Base-by-base conservation (phyloP, 1,284 basidiomycete genomes). In the Trichosporon ovoides region DNA sequence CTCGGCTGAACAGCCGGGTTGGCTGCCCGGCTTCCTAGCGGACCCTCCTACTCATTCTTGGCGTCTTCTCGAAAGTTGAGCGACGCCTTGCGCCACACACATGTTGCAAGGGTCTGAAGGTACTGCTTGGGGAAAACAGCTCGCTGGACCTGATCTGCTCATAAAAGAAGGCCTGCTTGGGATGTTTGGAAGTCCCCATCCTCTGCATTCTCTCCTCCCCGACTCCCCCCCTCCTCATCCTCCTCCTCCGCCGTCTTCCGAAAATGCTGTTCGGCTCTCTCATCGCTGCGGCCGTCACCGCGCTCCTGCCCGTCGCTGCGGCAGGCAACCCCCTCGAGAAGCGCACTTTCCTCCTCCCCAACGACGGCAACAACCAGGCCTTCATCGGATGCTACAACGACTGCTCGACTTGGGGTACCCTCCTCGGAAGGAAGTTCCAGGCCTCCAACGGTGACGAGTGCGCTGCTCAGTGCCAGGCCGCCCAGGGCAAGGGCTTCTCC, bases 311-410 rank as follows among this genome's bases (percentile, higher is more conserved):
- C 24, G 22, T 24, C 14, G n/a, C 43, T 3, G 24, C 24, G 24
- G 43, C 43, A 22, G 43, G 22, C 43, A 48, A 28, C 43, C 18
- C 13, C 1, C 22, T 48, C 22, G 14, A 48, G 43, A n/a, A 16
- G 13, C 43, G 43, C n/a, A 48, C 43, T 7, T 22, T 48, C 14
- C 43, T n/a, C n/a, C n/a, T 48, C 11, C 43, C 43, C 24, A 31
- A 24, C 43, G 43, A 48, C 28, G 43, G 43, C 43, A 48, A 48
- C 43, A 48, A 48, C 43, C 24, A 48, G 14, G 43, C 43, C 3
- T 48, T 48, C 43, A 48, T 48, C 43, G 43, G 43, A n/a, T 48
- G 43, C 16, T 48, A 48, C 43, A 48, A 48, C 43, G 43, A 48
- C 43, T 48, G 43, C 43, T 48, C 43, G 14, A 48, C 43, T 22